Base-by-base conservation (phyloP, 768 basidiomycete genomes). In the Suillus paluster region DNA sequence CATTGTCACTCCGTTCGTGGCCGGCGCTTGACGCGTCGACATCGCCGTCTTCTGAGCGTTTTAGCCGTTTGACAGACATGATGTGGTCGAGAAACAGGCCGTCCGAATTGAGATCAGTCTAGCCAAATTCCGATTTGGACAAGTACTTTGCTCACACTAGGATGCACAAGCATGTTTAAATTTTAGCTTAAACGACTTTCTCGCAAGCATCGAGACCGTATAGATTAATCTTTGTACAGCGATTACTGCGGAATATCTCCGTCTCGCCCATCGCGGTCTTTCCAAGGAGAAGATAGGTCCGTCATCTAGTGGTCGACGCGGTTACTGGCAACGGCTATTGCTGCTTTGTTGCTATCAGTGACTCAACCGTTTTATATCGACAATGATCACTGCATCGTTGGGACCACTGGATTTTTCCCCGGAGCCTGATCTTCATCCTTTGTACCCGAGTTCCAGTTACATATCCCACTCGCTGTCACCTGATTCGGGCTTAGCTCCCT, bases 381-480 rank as follows among this genome's bases (percentile, higher is more conserved):
- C 30, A 44, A 78, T 82, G 77, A 69, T 75, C 25, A 68, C 75
- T 45, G 41, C 70, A 54, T 66, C 73, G 52, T 68, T 78, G 57
- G 68, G 63, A 38, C 64, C 72, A 62, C 71, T 86, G 66, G 86
- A 92, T 74, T 75, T 92, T 33, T 81, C 83, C 30, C 90, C 87
- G 60, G 90, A 89, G 73, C 92, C 91, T 64, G 93, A 95, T 75
- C 79, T 95, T 57, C 84, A 89, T 70, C 93, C 93, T 49, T 74
- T 94, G 46, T 85, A 93, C 70, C 93, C 93, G 30, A 88, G 86
- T 39, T 81, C 85, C 23, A 67, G 81, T 30, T 82, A 87, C 70
- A 82, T 94, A 68, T 75, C 84, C 27, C 81, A 81, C 58, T 84
- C 89, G 49, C 81, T 94, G 67, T 85, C 86, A 42, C 78, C 87